A percentile compares a stretch with the other conserved stretches of the same genome.
These are phyloP conservation scores for Zasmidium cellare DNA, from an alignment of 2,329 filamentous ascomycete species.

Conservation along the genomic window DNA sequence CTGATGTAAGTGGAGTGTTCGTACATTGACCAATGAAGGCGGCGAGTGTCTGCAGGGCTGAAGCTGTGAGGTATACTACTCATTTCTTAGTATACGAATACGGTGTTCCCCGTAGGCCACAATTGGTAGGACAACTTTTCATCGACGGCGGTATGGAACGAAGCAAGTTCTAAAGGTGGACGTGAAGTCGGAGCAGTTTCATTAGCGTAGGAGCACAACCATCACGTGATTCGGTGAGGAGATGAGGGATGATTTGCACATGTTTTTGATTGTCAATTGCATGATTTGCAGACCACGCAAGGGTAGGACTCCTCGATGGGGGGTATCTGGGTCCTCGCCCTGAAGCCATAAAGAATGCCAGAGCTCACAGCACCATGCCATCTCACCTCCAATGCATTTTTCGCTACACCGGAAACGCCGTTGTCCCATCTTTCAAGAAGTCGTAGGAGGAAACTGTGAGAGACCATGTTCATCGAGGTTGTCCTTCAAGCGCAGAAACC, in stretches of 20 bases:
- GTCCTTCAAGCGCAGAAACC: not conserved
- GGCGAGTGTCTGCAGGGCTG: too few relatives aligned
- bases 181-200: not conserved
- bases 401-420: conserved; percentile 8
- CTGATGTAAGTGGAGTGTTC: too few relatives aligned
- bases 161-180: too few relatives aligned
- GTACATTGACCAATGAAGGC: too few relatives aligned
- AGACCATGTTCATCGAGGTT: not conserved
- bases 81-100: too few relatives aligned
- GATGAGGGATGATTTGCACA: conserved; percentile 5
- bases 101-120: too few relatives aligned
- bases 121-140: too few relatives aligned
- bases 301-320: conserved; percentile 49
- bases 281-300: conserved; percentile 25
- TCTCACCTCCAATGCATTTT: conserved; percentile 30
- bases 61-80: too few relatives aligned
- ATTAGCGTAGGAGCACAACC: not conserved
- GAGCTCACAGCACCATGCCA: conserved; percentile 26
- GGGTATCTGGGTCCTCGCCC: conserved; percentile 28
- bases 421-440: not conserved
- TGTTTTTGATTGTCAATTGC: conserved; percentile 14
- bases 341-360: conserved; percentile 19
- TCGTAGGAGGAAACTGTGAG: not conserved
- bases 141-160: too few relatives aligned
- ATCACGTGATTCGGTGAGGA: not conserved